Evolutionary conservation across 495 filamentous ascomycete genomes (phyloP).

Genomic region (Penicillium soppii): DNA sequence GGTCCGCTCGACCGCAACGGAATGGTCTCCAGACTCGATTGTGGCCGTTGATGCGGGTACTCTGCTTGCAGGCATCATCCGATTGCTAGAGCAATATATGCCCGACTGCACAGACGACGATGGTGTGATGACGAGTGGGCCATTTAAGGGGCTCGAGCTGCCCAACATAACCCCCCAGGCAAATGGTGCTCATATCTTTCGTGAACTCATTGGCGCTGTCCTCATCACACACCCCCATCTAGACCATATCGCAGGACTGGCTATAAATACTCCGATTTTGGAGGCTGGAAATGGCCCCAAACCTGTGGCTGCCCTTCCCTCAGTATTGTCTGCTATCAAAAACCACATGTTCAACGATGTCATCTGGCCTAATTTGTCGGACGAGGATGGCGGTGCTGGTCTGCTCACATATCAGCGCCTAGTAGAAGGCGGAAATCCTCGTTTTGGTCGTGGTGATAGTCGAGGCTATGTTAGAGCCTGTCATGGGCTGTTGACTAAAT

Average conservation of each 20-base stretch:
- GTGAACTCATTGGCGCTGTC: conserved; percentile 77
- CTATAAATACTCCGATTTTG: conserved; percentile 85
- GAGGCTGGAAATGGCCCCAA: conserved; percentile 74
- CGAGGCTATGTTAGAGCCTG: conserved; percentile 82
- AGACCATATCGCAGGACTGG: conserved; percentile 87
- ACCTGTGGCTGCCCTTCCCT: conserved; percentile 77
- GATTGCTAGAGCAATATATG: conserved; percentile 61
- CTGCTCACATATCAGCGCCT: conserved; percentile 88
- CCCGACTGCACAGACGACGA: conserved; percentile 27
- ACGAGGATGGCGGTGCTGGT: conserved; percentile 93
- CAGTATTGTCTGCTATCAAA: conserved; percentile 84
- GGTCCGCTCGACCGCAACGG: conserved; percentile 73
- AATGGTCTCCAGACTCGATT: conserved; percentile 77
- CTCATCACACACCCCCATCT: conserved; percentile 94
- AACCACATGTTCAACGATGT: conserved; percentile 95
- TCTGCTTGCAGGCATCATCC: conserved; percentile 78
- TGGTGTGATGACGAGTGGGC: conserved; percentile 43
- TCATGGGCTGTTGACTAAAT: conserved; percentile 76
- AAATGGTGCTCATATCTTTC: conserved; percentile 77
- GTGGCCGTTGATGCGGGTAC: conserved; percentile 91
- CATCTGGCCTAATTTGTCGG: conserved; percentile 96
- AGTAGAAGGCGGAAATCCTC: conserved; percentile 80
- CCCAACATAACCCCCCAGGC: conserved; percentile 59
- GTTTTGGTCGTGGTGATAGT: conserved; percentile 70
- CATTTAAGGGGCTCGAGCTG: conserved; percentile 74